phyloP scores from a whole-genome alignment of 2,329 filamentous ascomycete genomes.

The Orbilia ellipsospora region DNA sequence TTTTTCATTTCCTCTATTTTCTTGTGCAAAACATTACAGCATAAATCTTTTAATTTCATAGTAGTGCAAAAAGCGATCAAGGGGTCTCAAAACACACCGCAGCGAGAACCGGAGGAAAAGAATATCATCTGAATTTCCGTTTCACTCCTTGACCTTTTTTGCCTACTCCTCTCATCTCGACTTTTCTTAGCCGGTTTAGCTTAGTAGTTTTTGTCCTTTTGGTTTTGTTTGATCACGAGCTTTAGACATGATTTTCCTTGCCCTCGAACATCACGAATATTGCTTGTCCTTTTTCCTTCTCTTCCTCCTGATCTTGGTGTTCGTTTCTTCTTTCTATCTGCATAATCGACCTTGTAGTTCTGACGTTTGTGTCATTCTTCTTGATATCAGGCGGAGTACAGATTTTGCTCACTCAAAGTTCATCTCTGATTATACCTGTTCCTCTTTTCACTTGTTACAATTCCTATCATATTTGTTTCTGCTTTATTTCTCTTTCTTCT shows the following conservation, averaged over 20 bases:
- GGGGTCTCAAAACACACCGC: too few species aligned
- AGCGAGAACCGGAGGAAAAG: neutral
- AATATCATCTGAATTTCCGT: neutral
- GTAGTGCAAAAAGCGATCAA: too few species aligned
- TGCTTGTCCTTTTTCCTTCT: slow-evolving; percentile 55
- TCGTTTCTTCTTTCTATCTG: slow-evolving; percentile 26
- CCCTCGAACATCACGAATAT: slow-evolving; percentile 55
- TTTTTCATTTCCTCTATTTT: slow-evolving; percentile 19
- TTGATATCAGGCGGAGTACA: slow-evolving; percentile 45
- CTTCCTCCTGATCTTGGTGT: slow-evolving; percentile 54
- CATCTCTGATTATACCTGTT: slow-evolving; percentile 20
- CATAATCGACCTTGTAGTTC: slow-evolving; percentile 52
- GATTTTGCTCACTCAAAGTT: slow-evolving; percentile 20
- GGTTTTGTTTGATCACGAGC: slow-evolving; percentile 52
- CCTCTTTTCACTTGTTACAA: slow-evolving; percentile 10
- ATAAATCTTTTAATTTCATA: too few species aligned
- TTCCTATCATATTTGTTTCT: slow-evolving; percentile 11
- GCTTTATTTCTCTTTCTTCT: slow-evolving; percentile 15
- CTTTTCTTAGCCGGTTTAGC: slow-evolving; percentile 18
- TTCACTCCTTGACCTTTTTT: neutral
- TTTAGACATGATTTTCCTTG: slow-evolving; percentile 55
- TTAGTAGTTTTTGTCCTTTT: slow-evolving; percentile 19
- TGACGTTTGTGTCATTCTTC: slow-evolving; percentile 14
- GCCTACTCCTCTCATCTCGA: neutral
- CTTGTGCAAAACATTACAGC: neutral